Conservation (phyloP, 345 rosid species). For the Aethionema arabicum region DNA sequence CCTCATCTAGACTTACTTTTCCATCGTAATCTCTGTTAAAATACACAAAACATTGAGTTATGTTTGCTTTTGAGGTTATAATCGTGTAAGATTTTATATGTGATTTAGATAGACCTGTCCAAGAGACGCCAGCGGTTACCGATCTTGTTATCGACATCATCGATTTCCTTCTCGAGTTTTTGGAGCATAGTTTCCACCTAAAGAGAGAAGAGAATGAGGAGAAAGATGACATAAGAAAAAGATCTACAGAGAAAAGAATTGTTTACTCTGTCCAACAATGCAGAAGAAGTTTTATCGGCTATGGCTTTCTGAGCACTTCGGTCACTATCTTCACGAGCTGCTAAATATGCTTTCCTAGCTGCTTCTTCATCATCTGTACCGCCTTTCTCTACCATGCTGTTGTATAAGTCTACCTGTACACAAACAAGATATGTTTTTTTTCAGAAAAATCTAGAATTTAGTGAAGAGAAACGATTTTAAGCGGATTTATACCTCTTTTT, state of each 20-base stretch:
- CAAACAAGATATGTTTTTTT: background rate
- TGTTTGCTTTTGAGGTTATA: no score
- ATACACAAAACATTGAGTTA: background rate
- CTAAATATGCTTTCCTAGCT: conserved; percentile 80
- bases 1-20: conserved; percentile 92
- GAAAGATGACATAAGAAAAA: conserved; percentile 7
- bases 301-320: conserved; percentile 57
- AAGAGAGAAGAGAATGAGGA: conserved; percentile 27
- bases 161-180: conserved; percentile 94
- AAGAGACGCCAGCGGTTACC: conserved; percentile 90
- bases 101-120: conserved; percentile 60
- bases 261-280: conserved; percentile 67
- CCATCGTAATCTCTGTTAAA: conserved; percentile 84
- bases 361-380: conserved; percentile 76
- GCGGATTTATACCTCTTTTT: conserved; percentile 65
- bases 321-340: conserved; percentile 80
- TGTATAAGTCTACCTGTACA: conserved; percentile 73
- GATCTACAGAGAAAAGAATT: background rate
- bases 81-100: background rate
- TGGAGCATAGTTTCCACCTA: conserved; percentile 97
- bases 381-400: conserved; percentile 88
- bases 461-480: background rate
- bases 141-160: conserved; percentile 93
- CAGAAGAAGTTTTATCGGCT: conserved; percentile 78
- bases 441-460: conserved; percentile 6